Percentiles rank a stretch among this genome's conserved stretches.
phyloP scores from a whole-genome alignment of 2,329 filamentous ascomycete genomes.

The Ascochyta fabae region DNA sequence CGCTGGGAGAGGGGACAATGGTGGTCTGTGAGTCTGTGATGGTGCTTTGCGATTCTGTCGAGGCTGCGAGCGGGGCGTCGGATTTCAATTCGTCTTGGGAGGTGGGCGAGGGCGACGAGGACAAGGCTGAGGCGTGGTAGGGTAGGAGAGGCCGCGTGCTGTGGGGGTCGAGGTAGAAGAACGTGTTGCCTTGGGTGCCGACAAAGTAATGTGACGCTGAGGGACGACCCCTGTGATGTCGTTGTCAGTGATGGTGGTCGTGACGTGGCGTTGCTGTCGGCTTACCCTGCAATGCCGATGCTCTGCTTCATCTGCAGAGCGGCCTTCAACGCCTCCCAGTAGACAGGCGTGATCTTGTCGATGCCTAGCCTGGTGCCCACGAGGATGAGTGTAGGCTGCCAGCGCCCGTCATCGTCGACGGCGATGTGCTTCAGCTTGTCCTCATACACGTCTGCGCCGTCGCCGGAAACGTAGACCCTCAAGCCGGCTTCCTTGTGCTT shows the following conservation, averaged over 20 bases:
- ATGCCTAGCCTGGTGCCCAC: conserved; percentile 90
- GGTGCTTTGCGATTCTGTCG: conserved; percentile 19
- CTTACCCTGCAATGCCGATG: conserved; percentile 93
- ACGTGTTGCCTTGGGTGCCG: conserved; percentile 73
- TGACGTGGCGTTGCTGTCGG: background rate
- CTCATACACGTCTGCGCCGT: conserved; percentile 91
- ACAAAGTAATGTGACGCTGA: conserved; percentile 85
- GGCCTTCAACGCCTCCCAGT: conserved; percentile 90
- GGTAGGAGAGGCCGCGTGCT: conserved; percentile 78
- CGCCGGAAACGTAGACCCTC: conserved; percentile 86
- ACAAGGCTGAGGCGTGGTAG: conserved; percentile 55
- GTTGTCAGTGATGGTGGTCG: conserved; percentile 13
- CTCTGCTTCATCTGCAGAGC: conserved; percentile 87
- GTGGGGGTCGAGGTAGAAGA: conserved; percentile 97
- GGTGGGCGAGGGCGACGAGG: background rate
- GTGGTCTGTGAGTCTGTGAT: conserved; percentile 30
- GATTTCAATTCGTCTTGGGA: background rate
- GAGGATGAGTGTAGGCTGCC: conserved; percentile 85
- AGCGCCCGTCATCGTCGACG: conserved; percentile 67
- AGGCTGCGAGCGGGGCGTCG: conserved; percentile 15
- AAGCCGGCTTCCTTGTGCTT: conserved; percentile 67
- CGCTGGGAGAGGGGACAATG: conserved; percentile 23
- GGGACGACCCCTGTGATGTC: conserved; percentile 75
- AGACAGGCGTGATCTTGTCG: conserved; percentile 91
- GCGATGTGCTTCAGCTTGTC: conserved; percentile 84